Conservation (phyloP, 345 rosid species). For the Clausena lansium region DNA sequence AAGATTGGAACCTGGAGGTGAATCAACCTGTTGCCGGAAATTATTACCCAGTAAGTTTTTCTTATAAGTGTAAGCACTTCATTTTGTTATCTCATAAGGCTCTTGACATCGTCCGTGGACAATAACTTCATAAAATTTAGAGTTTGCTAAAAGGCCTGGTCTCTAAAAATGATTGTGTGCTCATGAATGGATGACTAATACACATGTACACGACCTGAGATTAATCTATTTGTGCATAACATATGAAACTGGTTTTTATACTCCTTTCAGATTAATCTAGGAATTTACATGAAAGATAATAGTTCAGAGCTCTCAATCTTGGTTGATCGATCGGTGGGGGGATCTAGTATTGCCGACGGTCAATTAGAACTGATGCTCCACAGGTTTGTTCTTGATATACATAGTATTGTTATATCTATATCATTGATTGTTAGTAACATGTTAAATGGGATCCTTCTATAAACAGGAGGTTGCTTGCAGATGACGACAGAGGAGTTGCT, state of each 20-base stretch:
- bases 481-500: constrained; percentile 68
- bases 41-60: constrained; percentile 63
- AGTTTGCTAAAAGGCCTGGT: not conserved
- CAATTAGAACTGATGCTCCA: constrained; percentile 72
- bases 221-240: not conserved
- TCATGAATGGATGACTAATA: not conserved
- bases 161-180: not conserved
- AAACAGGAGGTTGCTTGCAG: constrained; percentile 58
- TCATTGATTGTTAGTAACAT: not conserved
- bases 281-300: constrained; percentile 52
- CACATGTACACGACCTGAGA: not conserved
- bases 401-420: not conserved
- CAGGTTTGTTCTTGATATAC: constrained; percentile 32
- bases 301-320: constrained; percentile 52
- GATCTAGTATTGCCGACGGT: constrained; percentile 65
- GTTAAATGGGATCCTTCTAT: constrained; percentile 9
- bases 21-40: constrained; percentile 74
- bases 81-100: not conserved
- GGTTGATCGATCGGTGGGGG: constrained; percentile 70
- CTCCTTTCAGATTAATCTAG: constrained; percentile 50
- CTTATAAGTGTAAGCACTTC: constrained; percentile 1
- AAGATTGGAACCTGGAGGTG: constrained; percentile 61
- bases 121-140: not conserved
- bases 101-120: not conserved
- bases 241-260: not conserved